These are phyloP conservation scores for Bolboschoenus planiculmis DNA, from an alignment of 176 grass and related monocot genomes.

Conservation along the genomic window DNA sequence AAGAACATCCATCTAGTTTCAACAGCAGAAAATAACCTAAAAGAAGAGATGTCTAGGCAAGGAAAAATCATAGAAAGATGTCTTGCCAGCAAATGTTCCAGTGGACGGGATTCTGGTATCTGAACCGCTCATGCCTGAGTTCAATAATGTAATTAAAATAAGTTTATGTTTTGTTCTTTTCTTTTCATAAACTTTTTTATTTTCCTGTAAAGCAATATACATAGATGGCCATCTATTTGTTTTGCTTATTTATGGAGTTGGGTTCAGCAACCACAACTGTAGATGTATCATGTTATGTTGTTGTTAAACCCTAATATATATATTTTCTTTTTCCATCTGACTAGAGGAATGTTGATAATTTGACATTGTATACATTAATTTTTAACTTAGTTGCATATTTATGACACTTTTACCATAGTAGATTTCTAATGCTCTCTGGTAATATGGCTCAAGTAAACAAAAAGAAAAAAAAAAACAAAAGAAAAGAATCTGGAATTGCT, in stretches of 20 bases:
- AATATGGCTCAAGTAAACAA: background rate
- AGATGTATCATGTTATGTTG: too few relatives aligned
- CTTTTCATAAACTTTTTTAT: background rate
- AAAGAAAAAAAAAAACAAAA: too few relatives aligned
- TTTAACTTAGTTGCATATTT: background rate
- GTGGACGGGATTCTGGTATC: background rate
- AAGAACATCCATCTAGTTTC: background rate
- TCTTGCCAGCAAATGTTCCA: background rate
- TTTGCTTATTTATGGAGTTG: background rate
- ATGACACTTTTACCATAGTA: background rate
- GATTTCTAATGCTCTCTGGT: background rate
- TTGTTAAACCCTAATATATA: too few relatives aligned
- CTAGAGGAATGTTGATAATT: background rate
- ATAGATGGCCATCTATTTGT: background rate
- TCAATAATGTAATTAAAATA: background rate
- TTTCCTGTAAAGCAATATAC: background rate
- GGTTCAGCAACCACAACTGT: background rate
- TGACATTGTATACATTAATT: background rate
- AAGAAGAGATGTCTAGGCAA: background rate
- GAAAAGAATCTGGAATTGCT: background rate
- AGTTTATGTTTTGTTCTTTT: background rate
- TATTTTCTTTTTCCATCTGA: background rate
- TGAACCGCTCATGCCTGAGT: background rate
- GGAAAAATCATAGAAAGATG: background rate
- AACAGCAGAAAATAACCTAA: background rate